A percentile compares a stretch with the other conserved stretches of the same genome.
Evolutionary conservation across 768 basidiomycete genomes (phyloP).

Genomic region (Strobilomyces echinocephalus): DNA sequence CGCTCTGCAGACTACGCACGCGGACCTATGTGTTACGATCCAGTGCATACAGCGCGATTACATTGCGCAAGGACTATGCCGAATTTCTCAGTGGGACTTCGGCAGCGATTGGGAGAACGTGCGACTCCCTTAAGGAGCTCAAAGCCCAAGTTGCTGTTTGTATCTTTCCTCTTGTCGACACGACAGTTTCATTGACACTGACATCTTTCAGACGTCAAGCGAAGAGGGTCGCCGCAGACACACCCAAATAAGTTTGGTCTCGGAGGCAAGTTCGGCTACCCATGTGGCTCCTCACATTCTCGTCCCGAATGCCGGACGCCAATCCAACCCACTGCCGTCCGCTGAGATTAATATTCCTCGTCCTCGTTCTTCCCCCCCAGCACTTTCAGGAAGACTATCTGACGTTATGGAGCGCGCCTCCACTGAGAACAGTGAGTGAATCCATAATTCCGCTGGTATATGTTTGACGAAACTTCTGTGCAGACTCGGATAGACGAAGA

Average conservation of each 20-base stretch:
- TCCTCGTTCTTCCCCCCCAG: slow-evolving; percentile 3
- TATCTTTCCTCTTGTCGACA: background rate
- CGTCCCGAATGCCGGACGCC: background rate
- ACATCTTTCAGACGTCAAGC: background rate
- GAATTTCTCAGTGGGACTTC: slow-evolving; percentile 2
- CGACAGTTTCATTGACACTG: background rate
- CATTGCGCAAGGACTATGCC: background rate
- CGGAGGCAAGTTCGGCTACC: background rate
- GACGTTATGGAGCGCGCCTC: background rate
- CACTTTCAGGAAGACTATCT: background rate
- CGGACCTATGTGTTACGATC: background rate
- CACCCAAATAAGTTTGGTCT: background rate
- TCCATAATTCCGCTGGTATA: background rate
- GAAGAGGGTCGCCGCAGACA: background rate
- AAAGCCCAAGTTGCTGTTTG: slow-evolving; percentile 4
- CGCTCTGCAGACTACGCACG: background rate
- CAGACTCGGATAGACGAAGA: background rate
- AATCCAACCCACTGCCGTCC: rapidly evolving
- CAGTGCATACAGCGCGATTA: background rate
- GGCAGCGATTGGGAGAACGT: background rate
- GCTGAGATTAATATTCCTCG: background rate
- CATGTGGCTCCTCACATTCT: background rate
- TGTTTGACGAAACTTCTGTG: background rate
- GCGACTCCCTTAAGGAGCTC: background rate
- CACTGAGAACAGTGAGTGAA: background rate